phyloP scores from a whole-genome alignment of 208 protist genomes.

The Trypanosoma rangeli region DNA sequence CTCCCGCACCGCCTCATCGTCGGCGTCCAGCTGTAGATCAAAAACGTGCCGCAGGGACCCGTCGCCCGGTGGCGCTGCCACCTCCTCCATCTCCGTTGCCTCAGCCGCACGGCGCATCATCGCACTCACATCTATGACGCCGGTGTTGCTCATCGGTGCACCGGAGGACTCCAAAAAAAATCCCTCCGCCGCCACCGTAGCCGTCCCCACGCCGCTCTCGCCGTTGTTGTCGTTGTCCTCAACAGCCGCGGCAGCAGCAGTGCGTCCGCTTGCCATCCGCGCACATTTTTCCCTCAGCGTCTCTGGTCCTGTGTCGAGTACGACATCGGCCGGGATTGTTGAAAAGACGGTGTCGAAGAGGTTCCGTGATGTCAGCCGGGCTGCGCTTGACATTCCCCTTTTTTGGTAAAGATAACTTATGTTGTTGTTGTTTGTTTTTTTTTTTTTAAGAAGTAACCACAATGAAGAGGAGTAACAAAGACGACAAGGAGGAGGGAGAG shows the following conservation, averaged over 20 bases:
- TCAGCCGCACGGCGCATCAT: conserved; percentile 9
- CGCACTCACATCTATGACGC: conserved; percentile 21
- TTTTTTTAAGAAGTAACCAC: not conserved
- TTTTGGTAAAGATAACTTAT: not conserved
- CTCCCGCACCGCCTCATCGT: conserved; percentile 65
- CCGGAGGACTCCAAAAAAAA: not conserved
- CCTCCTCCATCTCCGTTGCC: not conserved
- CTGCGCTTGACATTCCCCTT: conserved; percentile 18
- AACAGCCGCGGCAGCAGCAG: not conserved
- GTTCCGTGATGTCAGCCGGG: conserved; percentile 36
- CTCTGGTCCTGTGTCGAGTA: conserved; percentile 55
- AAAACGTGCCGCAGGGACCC: not conserved
- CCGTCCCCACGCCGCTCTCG: not conserved
- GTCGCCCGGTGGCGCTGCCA: not conserved
- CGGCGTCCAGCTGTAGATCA: conserved; percentile 47
- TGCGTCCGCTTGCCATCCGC: conserved; percentile 30
- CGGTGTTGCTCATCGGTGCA: not conserved
- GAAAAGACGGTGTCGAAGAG: conserved; percentile 78
- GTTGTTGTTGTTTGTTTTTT: conserved; percentile 1
- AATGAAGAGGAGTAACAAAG: not conserved
- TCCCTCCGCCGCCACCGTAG: not conserved
- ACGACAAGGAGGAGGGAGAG: not conserved
- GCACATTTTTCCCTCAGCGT: conserved; percentile 55
- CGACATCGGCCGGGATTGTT: conserved; percentile 53
- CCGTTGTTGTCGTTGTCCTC: not conserved